Base-by-base conservation (phyloP, 805 yeast genomes). In the Yamadazyma laniorum region DNA sequence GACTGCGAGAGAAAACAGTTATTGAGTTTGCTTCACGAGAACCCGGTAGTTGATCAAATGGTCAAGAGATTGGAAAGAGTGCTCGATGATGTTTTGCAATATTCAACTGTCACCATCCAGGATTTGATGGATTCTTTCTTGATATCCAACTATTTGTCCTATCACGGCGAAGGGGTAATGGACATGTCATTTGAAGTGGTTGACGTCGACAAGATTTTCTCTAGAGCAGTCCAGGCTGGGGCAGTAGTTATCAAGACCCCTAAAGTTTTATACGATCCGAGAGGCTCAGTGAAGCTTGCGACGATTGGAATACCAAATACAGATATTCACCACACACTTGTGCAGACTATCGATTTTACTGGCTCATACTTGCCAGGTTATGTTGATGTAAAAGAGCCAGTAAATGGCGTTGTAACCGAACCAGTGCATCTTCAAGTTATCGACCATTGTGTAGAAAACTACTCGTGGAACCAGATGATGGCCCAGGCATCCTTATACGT, bases 361-460 rank as follows among this genome's bases (percentile, higher is more conserved):
- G 77, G 78, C 0, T 42, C 48, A 0, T 83, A 68, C 49, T 48
- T 83, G 32, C 90, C 90, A 3, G 73, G 72, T 1, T 81, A 58
- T 37, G 35, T 6, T 16, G 36, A 25, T 19, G 36, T 36, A 15
- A 15, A 25, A 16, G 33, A 32, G 14, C 5, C 27, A 6, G 8
- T 9, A 15, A 7, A 4, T 4, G 22, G 16, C 15, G 19, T 19
- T 4, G 72, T 72, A 7, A 58, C 58, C n/a, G 12, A 12, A 4
- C 32, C 30, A 7, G 56, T 77, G 13, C 43, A 56, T 0, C 59
- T 82, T 27, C 50, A 49, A 1, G 50, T 55, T 4, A 74, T 87
- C 43, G 95, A 86, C 58, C 95, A 86, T 52, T 80, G 87, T 52
- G 95, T 87, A 14, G 90, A 83, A 47, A 86, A 85, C 59, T 80